These are phyloP conservation scores for Boletus subparvulus DNA, from an alignment of 768 basidiomycete species.

Conservation along the genomic window DNA sequence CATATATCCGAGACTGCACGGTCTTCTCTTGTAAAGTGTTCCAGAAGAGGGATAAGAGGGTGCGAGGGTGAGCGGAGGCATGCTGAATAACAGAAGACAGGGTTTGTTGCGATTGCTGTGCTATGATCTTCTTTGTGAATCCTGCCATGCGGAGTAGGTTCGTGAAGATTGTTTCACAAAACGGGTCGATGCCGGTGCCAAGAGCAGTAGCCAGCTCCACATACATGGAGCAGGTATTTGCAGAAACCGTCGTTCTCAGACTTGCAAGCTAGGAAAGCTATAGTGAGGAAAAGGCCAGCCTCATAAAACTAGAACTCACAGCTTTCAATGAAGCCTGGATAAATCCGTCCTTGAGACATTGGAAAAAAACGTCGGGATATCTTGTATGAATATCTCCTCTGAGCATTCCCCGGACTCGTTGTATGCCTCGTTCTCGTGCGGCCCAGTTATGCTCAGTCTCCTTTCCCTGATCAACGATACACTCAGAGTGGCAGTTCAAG, in stretches of 20 bases:
- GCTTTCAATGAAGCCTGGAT: slow-evolving; percentile 84
- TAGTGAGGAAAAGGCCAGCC: not conserved
- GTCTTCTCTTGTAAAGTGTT: slow-evolving; percentile 76
- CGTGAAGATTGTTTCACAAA: slow-evolving; percentile 74
- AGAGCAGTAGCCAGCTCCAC: slow-evolving; percentile 68
- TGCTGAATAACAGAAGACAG: slow-evolving; percentile 66
- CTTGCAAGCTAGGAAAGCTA: slow-evolving; percentile 62
- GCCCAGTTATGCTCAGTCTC: slow-evolving; percentile 98
- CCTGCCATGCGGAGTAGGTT: slow-evolving; percentile 83
- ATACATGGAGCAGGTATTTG: slow-evolving; percentile 76
- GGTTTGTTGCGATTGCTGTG: slow-evolving; percentile 78
- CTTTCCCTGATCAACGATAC: slow-evolving; percentile 62
- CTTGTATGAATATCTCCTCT: slow-evolving; percentile 78
- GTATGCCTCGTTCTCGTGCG: slow-evolving; percentile 71
- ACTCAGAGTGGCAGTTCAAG: not conserved
- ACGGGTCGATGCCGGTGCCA: slow-evolving; percentile 68
- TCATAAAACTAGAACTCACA: slow-evolving; percentile 45
- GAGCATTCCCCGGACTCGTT: slow-evolving; percentile 84
- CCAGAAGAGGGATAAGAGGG: slow-evolving; percentile 68
- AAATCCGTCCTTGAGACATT: slow-evolving; percentile 72
- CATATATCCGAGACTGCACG: slow-evolving; percentile 68
- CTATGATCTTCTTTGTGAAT: slow-evolving; percentile 90
- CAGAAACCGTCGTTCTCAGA: slow-evolving; percentile 86
- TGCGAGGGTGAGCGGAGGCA: slow-evolving; percentile 68
- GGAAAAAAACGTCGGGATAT: slow-evolving; percentile 72